Conservation (phyloP, 2,329 filamentous ascomycete genomes). For the Colletotrichum paranaense region DNA sequence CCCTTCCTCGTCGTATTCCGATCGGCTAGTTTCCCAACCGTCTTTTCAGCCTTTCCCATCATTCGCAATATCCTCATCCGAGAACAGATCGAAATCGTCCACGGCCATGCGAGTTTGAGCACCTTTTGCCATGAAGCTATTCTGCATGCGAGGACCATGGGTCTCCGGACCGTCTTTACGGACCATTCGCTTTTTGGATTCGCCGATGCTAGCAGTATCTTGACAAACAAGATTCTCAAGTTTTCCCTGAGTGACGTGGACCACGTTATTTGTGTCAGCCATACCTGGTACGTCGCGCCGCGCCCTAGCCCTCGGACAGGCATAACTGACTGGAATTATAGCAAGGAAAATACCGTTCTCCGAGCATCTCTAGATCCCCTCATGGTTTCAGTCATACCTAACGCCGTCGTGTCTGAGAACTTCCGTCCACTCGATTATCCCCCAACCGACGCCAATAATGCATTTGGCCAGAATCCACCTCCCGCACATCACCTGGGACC, state of each 20-base stretch:
- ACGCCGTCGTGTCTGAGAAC: conserved; percentile 96
- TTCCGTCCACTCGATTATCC: conserved; percentile 75
- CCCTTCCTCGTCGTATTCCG: conserved; percentile 97
- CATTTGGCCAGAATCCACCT: conserved; percentile 57
- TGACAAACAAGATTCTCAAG: conserved; percentile 97
- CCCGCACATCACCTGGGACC: conserved; percentile 79
- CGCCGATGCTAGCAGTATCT: conserved; percentile 92
- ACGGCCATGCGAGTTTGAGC: conserved; percentile 95
- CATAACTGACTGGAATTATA: conserved; percentile 49
- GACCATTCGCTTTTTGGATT: conserved; percentile 98
- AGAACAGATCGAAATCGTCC: conserved; percentile 95
- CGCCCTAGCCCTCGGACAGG: rapidly evolving
- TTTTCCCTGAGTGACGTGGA: conserved; percentile 97
- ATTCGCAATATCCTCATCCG: conserved; percentile 96
- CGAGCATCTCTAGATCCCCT: conserved; percentile 93
- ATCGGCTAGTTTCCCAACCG: conserved; percentile 91
- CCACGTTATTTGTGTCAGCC: conserved; percentile 97
- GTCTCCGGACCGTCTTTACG: conserved; percentile 93
- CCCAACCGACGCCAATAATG: conserved; percentile 41
- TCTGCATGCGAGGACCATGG: conserved; percentile 95
- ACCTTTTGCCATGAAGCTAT: conserved; percentile 96
- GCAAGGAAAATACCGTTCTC: conserved; percentile 97
- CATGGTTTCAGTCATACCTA: conserved; percentile 98
- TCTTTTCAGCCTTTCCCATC: conserved; percentile 99
- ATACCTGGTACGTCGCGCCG: conserved; percentile 79